Base-by-base conservation (phyloP, 768 basidiomycete genomes). In the Pulveroboletus frians region DNA sequence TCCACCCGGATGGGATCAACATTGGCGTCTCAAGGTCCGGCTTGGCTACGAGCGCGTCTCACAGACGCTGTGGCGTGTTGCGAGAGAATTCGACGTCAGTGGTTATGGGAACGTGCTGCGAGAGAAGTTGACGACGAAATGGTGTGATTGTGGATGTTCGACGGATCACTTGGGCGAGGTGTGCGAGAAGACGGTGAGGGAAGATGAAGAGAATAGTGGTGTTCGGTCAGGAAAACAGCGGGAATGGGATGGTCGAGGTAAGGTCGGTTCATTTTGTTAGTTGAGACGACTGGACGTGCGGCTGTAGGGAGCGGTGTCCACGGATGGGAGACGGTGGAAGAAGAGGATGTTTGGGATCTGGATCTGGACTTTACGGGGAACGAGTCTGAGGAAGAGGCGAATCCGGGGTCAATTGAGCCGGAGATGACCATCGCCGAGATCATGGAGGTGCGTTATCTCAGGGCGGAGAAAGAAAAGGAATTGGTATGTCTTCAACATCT, bases 71-170 rank as follows among this genome's bases (percentile, higher is more conserved):
- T 88, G 85, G 85, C 73, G 76, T 17, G 80, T 86, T 18, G 80
- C 85, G 26, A 67, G 76, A 27, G 85, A 88, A 58, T 86, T 86
- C 51, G 83, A 85, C 56, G 80, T 85, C 3, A 75, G 80, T 26
- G 85, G 86, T 10, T 88, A 86, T 54, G 85, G 85, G 0, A 69
- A 73, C 31, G 78, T 86, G 13, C 69, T 88, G 29, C 71, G 84
- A 26, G 86, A 88, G 55, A 88, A 88, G 65, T 64, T 88, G 45
- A 82, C 80, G 11, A 76, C 73, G 4, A 87, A 86, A 56, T 88
- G 86, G 85, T 88, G 85, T 60, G 85, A 86, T 50, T 88, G 85
- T 66, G 85, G 85, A 1, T 88, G 85, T 61, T 86, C 84, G 41
- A 86, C 85, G 23, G 85, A 86, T 61, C 84, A 87, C 59, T 69